A percentile compares a stretch with the other conserved stretches of the same genome.
Evolutionary conservation across 805 yeast genomes (phyloP).

Genomic region (Ogataea degrootiae): DNA sequence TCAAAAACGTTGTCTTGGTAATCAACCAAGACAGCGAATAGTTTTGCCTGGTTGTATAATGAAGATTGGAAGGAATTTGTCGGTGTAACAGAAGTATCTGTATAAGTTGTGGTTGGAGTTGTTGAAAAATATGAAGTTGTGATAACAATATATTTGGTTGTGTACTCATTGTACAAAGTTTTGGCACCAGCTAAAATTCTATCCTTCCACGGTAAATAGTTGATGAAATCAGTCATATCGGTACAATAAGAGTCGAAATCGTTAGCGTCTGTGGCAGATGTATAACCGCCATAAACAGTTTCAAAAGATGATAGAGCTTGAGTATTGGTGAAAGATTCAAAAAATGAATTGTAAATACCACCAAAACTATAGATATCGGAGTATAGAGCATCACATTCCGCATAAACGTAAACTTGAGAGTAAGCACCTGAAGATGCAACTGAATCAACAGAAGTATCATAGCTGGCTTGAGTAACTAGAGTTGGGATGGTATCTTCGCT

Average conservation of each 20-base stretch:
- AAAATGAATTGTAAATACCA: slow-evolving; percentile 2
- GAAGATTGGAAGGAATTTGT: slow-evolving; percentile 1
- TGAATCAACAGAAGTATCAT: not conserved
- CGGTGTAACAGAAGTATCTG: slow-evolving; percentile 4
- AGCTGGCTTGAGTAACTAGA: not conserved
- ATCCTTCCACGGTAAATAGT: slow-evolving; percentile 5
- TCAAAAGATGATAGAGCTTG: not conserved
- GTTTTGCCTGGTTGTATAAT: slow-evolving; percentile 1
- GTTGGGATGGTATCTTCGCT: not conserved
- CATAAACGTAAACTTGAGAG: slow-evolving; percentile 5
- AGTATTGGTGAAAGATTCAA: slow-evolving; percentile 1
- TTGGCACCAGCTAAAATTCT: slow-evolving; percentile 3
- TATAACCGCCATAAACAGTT: not conserved
- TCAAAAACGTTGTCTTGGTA: slow-evolving; percentile 5
- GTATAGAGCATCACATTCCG: slow-evolving; percentile 7
- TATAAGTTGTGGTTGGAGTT: slow-evolving; percentile 5
- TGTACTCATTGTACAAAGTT: slow-evolving; percentile 1
- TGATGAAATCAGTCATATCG: not conserved
- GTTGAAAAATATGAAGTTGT: not conserved
- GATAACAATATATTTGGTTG: slow-evolving; percentile 1
- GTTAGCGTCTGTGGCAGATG: not conserved
- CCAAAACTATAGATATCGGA: slow-evolving; percentile 3
- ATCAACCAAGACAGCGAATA: slow-evolving; percentile 4
- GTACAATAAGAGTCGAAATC: slow-evolving; percentile 3
- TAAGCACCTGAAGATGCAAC: slow-evolving; percentile 1